Percentiles rank a stretch among this genome's conserved stretches.
These are phyloP conservation scores for Acanthochlamys bracteata DNA, from an alignment of 106 monocot species.

Conservation along the genomic window DNA sequence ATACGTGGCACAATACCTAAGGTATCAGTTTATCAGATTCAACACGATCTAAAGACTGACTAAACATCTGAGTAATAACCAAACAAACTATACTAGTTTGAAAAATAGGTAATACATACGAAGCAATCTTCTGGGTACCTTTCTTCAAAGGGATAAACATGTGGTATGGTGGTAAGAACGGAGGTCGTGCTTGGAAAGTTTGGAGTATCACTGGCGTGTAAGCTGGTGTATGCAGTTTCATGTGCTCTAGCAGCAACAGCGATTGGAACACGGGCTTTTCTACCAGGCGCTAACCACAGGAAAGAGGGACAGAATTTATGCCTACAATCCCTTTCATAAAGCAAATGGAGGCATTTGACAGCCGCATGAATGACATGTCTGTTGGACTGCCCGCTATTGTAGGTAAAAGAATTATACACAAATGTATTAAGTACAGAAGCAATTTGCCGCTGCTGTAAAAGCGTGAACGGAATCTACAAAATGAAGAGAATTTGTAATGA, in stretches of 20 bases:
- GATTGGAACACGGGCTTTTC: slow-evolving; percentile 52
- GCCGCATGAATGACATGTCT: slow-evolving; percentile 52
- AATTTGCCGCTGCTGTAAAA: slow-evolving; percentile 62
- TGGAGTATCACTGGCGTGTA: slow-evolving; percentile 24
- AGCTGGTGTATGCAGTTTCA: slow-evolving; percentile 56
- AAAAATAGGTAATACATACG: too few species aligned
- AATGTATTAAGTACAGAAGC: slow-evolving; percentile 73
- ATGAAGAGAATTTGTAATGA: slow-evolving; percentile 1
- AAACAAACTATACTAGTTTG: neutral
- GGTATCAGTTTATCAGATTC: too few species aligned
- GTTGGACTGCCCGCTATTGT: slow-evolving; percentile 26
- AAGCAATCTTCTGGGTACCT: slow-evolving; percentile 42
- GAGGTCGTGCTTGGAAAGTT: slow-evolving; percentile 36
- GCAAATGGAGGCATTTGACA: slow-evolving; percentile 72
- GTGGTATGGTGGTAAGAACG: slow-evolving; percentile 70
- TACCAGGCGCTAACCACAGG: slow-evolving; percentile 75
- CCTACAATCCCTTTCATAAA: slow-evolving; percentile 86
- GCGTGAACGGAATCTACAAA: slow-evolving; percentile 71
- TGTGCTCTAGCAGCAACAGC: slow-evolving; percentile 89
- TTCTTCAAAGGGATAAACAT: slow-evolving; percentile 94
- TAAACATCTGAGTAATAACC: neutral
- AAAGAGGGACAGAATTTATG: slow-evolving; percentile 69
- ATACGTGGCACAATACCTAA: too few species aligned
- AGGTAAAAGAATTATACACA: slow-evolving; percentile 68
- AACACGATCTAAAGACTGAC: too few species aligned